Base-by-base conservation (phyloP, 352 stramenopile genomes). In the Phytophthora rubi region DNA sequence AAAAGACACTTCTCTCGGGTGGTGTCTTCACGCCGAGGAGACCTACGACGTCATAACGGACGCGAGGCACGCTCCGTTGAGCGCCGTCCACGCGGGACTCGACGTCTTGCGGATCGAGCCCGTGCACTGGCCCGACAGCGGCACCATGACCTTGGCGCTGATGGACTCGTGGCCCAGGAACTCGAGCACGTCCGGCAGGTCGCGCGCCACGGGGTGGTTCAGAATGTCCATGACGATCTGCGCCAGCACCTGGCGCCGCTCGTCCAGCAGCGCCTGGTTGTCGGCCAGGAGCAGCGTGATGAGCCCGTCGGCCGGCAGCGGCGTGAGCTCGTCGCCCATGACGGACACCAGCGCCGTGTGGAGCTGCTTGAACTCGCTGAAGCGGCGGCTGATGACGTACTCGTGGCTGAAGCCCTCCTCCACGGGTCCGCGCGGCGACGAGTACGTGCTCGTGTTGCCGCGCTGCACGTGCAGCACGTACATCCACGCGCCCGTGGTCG, bases 51-150 rank as follows among this genome's bases (percentile, higher is more conserved):
- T 68, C 53, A 69, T 44, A 26, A 72, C 45, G 6, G 67, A 71
- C 47, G 57, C 33, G 60, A 26, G 23, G 23, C 23, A 26, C 1
- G 23, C 23, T 1, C 74, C 64, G 68, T 68, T 82, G 35, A 80
- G 53, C 4, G 64, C 73, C 16, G 82, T 81, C 85, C 85, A 92
- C 33, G 77, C 83, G n/a, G 81, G 81, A 63, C 81, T 87, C 26
- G 76, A 86, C 37, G 85, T 92, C 63, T 91, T 91, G 64, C 81
- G 85, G 65, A 92, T 89, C n/a, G 84, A 92, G 51, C 77, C 79
- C 21, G 77, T 85, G 68, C 82, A 90, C 68, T 85, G 83, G 39
- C 70, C 70, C 37, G 73, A 77, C 6, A 71, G 49, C 18, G 63
- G 75, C n/a, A 51, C 65, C 62, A 72, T 59, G 55, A 74, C 55